Conservation (phyloP, 2,329 filamentous ascomycete genomes). For the Scedosporium aurantiacum region DNA sequence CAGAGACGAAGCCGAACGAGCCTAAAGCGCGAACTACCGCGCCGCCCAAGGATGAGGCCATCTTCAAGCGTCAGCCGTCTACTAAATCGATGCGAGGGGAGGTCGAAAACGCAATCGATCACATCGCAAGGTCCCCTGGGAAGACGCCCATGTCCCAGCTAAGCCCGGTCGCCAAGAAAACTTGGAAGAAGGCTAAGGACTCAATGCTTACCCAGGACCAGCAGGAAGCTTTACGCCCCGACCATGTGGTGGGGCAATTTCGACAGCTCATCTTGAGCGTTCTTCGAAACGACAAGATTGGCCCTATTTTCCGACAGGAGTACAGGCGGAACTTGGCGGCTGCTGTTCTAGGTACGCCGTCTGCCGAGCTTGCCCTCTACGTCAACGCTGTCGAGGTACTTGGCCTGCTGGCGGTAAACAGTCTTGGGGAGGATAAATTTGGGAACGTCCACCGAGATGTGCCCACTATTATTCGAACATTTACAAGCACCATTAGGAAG, state of each 20-base stretch:
- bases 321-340: constrained; percentile 54
- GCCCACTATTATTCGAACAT: constrained; percentile 58
- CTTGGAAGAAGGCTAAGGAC: constrained; percentile 34
- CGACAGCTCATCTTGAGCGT: constrained; percentile 34
- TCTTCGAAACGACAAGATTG: constrained; percentile 41
- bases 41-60: constrained; percentile 33
- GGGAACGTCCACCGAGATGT: constrained; percentile 82
- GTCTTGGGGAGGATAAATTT: constrained; percentile 68
- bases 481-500: constrained; percentile 57
- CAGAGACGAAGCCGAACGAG: constrained; percentile 17
- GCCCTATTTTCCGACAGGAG: constrained; percentile 58
- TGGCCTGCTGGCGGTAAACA: constrained; percentile 58
- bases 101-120: constrained; percentile 33
- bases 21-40: constrained; percentile 24
- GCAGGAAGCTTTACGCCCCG: constrained; percentile 38
- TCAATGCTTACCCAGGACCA: constrained; percentile 41
- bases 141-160: constrained; percentile 36
- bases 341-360: constrained; percentile 62
- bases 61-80: constrained; percentile 28
- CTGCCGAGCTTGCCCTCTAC: constrained; percentile 57
- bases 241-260: constrained; percentile 37
- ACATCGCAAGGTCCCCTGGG: constrained; percentile 34
- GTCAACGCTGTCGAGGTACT: constrained; percentile 62
- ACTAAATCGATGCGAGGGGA: constrained; percentile 29
- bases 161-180: constrained; percentile 39